Percentiles rank a stretch among this genome's conserved stretches.
These are phyloP conservation scores for Suillus placidus DNA, from an alignment of 768 basidiomycete species.

Conservation along the genomic window DNA sequence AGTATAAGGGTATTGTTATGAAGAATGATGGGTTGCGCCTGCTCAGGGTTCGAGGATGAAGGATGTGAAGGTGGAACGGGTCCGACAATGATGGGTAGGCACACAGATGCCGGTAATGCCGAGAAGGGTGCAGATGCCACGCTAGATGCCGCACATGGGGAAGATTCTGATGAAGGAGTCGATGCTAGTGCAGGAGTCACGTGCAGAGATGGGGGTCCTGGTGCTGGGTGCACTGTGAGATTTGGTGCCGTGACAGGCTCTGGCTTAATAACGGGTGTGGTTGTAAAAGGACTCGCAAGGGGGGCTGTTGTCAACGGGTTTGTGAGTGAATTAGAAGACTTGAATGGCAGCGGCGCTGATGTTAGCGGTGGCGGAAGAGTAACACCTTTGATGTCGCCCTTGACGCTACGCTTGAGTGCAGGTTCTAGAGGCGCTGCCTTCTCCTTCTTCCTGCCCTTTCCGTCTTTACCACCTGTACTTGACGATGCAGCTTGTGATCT, in stretches of 20 bases:
- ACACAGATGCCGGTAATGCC: conserved; percentile 46
- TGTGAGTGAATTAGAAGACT: conserved; percentile 9
- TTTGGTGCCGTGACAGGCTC: conserved; percentile 19
- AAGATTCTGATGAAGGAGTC: conserved; percentile 23
- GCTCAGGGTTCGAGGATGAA: conserved; percentile 43
- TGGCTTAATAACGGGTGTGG: conserved; percentile 23
- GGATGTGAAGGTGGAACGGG: conserved; percentile 70
- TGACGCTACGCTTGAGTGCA: conserved; percentile 68
- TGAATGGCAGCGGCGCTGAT: conserved; percentile 53
- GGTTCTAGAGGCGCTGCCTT: conserved; percentile 58
- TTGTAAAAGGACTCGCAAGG: conserved; percentile 12
- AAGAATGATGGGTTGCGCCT: conserved; percentile 68
- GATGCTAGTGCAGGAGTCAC: conserved; percentile 22
- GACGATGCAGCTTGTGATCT: conserved; percentile 39
- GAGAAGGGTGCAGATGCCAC: conserved; percentile 27
- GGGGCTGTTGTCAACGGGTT: conserved; percentile 13
- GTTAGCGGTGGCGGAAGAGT: conserved; percentile 72
- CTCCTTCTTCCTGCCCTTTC: conserved; percentile 58
- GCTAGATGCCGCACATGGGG: conserved; percentile 17
- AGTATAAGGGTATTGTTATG: conserved; percentile 85
- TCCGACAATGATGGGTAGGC: conserved; percentile 77
- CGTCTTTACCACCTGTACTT: conserved; percentile 39
- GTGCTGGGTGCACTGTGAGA: conserved; percentile 12
- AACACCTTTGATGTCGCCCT: conserved; percentile 58
- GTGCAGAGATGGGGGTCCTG: conserved; percentile 17